Percentiles rank a stretch among this genome's conserved stretches.
phyloP scores from a whole-genome alignment of 176 grass and related monocot genomes.

The Eleusine coracana region DNA sequence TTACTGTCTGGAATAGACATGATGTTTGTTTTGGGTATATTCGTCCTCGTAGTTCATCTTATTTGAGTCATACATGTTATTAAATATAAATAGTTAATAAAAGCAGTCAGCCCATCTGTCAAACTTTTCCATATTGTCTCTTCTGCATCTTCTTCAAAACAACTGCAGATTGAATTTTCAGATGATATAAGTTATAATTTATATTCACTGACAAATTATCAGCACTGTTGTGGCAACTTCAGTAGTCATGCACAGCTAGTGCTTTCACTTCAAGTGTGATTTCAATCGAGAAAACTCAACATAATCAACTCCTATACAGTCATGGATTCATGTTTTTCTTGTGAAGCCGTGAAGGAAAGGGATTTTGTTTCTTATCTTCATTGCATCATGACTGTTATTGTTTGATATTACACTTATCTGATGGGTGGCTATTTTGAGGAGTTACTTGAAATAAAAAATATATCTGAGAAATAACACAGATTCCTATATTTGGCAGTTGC shows the following conservation, averaged over 20 bases:
- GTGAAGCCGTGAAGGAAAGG: background rate
- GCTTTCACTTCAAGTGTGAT: constrained; percentile 16
- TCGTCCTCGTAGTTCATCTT: constrained; percentile 16
- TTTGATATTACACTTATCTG: background rate
- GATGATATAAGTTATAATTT: constrained; percentile 5
- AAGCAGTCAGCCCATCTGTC: background rate
- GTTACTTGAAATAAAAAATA: background rate
- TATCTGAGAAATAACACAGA: background rate
- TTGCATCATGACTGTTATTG: background rate
- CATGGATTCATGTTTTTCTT: constrained; percentile 1
- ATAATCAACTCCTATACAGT: background rate
- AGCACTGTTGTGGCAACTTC: background rate
- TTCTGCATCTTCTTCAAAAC: background rate
- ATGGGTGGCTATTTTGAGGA: background rate
- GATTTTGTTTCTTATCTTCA: background rate
- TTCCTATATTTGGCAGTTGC: constrained; percentile 22
- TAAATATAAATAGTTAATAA: background rate
- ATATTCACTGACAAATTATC: background rate
- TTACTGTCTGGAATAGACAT: constrained; percentile 13
- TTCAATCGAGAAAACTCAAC: background rate
- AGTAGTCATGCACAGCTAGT: background rate
- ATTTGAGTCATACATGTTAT: constrained; percentile 6
- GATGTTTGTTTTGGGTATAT: constrained; percentile 19
- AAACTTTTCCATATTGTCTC: background rate
- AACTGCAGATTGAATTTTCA: background rate